phyloP scores from a whole-genome alignment of 192 early-diverging fungal genomes.

The Linnemannia schmuckeri region DNA sequence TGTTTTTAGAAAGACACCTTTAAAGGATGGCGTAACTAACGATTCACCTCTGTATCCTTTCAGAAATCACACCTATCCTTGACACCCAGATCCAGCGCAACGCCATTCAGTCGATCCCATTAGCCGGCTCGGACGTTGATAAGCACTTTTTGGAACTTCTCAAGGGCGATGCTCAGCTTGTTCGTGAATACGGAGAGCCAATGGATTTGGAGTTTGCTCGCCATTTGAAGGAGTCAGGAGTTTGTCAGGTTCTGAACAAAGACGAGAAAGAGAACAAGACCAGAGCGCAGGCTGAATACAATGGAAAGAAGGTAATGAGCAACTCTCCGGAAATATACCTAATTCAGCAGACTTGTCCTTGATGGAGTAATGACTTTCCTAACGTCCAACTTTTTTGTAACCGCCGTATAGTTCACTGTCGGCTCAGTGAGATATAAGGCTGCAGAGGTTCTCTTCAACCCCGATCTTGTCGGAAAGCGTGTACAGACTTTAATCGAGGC shows the following conservation, averaged over 20 bases:
- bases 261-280: slow-evolving; percentile 49
- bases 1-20: not conserved
- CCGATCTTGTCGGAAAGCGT: slow-evolving; percentile 62
- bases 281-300: slow-evolving; percentile 66
- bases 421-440: slow-evolving; percentile 71
- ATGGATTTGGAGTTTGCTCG: slow-evolving; percentile 70
- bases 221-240: slow-evolving; percentile 67
- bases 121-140: slow-evolving; percentile 82
- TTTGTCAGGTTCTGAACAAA: slow-evolving; percentile 56
- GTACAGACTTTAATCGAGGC: slow-evolving; percentile 68
- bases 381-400: not conserved
- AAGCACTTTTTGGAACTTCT: slow-evolving; percentile 73
- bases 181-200: slow-evolving; percentile 61
- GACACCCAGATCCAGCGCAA: slow-evolving; percentile 78
- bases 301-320: slow-evolving; percentile 64
- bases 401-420: slow-evolving; percentile 62
- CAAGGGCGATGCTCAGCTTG: slow-evolving; percentile 62
- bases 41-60: not conserved
- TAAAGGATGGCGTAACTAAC: not conserved
- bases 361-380: too few relatives aligned
- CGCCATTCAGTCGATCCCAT: slow-evolving; percentile 69
- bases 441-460: slow-evolving; percentile 81
- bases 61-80: slow-evolving; percentile 83
- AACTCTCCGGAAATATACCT: not conserved
- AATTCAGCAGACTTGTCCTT: too few relatives aligned